Conservation (phyloP, 83 land plant genomes). For the Diphasiastrum complanatum region DNA sequence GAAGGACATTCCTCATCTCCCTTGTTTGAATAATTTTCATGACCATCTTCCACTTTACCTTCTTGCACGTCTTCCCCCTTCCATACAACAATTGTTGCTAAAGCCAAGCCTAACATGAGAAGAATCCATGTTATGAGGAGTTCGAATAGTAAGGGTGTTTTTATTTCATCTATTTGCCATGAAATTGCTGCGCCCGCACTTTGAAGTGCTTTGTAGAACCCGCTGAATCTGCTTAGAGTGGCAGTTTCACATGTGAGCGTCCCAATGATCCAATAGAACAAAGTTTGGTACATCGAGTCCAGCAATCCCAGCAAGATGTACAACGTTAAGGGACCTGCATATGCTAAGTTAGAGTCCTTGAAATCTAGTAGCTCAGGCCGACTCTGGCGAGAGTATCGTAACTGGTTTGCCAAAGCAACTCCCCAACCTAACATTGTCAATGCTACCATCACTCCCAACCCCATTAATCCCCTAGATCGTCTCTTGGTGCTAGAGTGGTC, state of each 20-base stretch:
- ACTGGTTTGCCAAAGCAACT: constrained; percentile 71
- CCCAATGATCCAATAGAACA: constrained; percentile 83
- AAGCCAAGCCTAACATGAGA: too few species aligned
- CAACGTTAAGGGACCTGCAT: constrained; percentile 70
- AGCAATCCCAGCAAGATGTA: constrained; percentile 65
- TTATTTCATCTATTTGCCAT: constrained; percentile 66
- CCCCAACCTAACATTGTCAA: constrained; percentile 64
- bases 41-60: too few species aligned
- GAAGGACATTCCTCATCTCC: too few species aligned
- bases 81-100: too few species aligned
- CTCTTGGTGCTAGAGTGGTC: constrained; percentile 53
- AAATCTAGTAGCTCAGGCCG: constrained; percentile 43
- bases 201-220: constrained; percentile 87
- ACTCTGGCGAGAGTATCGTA: constrained; percentile 28
- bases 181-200: constrained; percentile 94
- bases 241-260: constrained; percentile 66
- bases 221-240: constrained; percentile 49
- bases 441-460: constrained; percentile 44
- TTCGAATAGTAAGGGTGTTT: constrained; percentile 41
- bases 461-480: constrained; percentile 51
- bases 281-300: constrained; percentile 85
- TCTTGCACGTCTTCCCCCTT: too few species aligned
- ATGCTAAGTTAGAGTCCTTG: constrained; percentile 41
- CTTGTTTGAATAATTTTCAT: too few species aligned
- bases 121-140: too few species aligned